phyloP scores from a whole-genome alignment of 441 rosid genomes.

The Croton laevigatus region DNA sequence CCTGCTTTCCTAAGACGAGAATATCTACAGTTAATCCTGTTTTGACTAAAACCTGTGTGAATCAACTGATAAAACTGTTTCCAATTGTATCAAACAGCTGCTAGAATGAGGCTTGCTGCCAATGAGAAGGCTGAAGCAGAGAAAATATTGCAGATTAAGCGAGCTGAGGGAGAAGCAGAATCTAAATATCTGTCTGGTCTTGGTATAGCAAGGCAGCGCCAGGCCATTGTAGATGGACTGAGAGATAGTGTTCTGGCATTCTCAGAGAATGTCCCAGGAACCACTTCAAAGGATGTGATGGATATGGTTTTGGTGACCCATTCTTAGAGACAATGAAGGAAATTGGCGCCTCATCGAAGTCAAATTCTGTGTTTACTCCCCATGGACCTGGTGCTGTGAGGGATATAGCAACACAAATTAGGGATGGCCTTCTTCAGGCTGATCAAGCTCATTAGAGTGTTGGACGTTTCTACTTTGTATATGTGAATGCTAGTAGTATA shows the following conservation, averaged over 20 bases:
- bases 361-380: slow-evolving; percentile 40
- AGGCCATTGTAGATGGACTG: slow-evolving; percentile 65
- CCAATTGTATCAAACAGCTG: slow-evolving; percentile 33
- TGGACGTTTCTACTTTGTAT: not conserved
- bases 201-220: slow-evolving; percentile 63
- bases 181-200: slow-evolving; percentile 57
- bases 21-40: not conserved
- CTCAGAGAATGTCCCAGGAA: slow-evolving; percentile 39
- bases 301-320: slow-evolving; percentile 44
- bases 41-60: not conserved
- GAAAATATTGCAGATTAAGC: slow-evolving; percentile 55
- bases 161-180: slow-evolving; percentile 68
- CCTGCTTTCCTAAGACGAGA: not conserved
- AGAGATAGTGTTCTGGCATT: slow-evolving; percentile 46
- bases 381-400: slow-evolving; percentile 41
- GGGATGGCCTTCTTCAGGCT: slow-evolving; percentile 39
- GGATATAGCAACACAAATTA: slow-evolving; percentile 33
- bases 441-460: not conserved
- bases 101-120: slow-evolving; percentile 58
- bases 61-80: slow-evolving; percentile 6
- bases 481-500: not conserved
- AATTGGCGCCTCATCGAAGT: slow-evolving; percentile 44
- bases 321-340: slow-evolving; percentile 46
- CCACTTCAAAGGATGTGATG: slow-evolving; percentile 42
- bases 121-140: slow-evolving; percentile 64